phyloP scores from a whole-genome alignment of 768 basidiomycete genomes.

The Pleurotus pulmonarius region DNA sequence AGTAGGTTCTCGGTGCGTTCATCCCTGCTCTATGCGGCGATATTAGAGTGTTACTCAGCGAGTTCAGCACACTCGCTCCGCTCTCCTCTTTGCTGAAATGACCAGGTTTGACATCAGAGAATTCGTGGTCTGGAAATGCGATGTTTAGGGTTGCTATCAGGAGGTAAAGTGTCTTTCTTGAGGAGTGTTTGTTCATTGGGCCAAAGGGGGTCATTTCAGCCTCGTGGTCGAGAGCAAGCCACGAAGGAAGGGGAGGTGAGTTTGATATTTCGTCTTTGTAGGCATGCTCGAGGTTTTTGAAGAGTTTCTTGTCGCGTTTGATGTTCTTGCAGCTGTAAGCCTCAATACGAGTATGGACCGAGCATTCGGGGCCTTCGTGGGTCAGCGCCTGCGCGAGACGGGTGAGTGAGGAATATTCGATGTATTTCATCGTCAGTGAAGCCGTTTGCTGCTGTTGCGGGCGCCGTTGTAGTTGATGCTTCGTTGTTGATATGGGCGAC shows the following conservation, averaged over 20 bases:
- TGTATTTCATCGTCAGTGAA: constrained; percentile 70
- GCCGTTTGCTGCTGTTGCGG: background rate
- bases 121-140: constrained; percentile 97
- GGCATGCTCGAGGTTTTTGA: constrained; percentile 85
- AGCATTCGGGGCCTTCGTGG: constrained; percentile 84
- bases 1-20: constrained; percentile 76
- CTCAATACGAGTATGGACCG: constrained; percentile 89
- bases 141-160: constrained; percentile 96
- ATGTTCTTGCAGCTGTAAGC: constrained; percentile 98
- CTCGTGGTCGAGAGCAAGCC: constrained; percentile 67
- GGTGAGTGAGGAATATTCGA: constrained; percentile 78
- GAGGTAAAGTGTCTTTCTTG: constrained; percentile 91
- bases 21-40: constrained; percentile 66
- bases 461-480: background rate
- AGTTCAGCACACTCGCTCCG: constrained; percentile 75
- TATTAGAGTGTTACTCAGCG: constrained; percentile 79
- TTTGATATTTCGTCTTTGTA: constrained; percentile 79
- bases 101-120: constrained; percentile 85
- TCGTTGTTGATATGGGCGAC: constrained; percentile 5
- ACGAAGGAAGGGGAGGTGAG: constrained; percentile 82
- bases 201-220: constrained; percentile 86
- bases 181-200: constrained; percentile 78
- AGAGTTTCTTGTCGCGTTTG: constrained; percentile 94
- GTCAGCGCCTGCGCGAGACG: constrained; percentile 76
- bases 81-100: constrained; percentile 87